Conservation (phyloP, 176 grass and related monocot genomes). For the Phragmites australis region DNA sequence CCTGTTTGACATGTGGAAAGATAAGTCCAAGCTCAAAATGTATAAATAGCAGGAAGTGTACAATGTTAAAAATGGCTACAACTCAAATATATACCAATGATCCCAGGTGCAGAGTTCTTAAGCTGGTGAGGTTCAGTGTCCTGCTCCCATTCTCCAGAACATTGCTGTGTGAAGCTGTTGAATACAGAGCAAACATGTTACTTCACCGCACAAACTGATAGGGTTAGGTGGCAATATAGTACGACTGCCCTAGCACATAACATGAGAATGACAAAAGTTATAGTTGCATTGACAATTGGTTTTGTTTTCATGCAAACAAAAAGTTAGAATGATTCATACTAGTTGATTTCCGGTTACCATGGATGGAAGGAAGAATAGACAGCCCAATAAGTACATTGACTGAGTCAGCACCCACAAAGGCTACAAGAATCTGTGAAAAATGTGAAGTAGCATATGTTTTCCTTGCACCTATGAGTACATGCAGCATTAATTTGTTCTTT, state of each 20-base stretch:
- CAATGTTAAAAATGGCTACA: not conserved
- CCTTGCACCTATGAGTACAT: conserved; percentile 23
- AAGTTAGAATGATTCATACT: not conserved
- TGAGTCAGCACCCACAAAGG: not conserved
- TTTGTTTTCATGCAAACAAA: conserved; percentile 11
- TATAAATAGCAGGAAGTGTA: not conserved
- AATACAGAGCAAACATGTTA: conserved; percentile 18
- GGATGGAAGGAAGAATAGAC: not conserved
- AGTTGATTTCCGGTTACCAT: not conserved
- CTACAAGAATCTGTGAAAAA: not conserved
- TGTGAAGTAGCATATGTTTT: not conserved
- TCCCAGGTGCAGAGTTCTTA: conserved; percentile 46
- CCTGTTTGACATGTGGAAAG: conserved; percentile 42
- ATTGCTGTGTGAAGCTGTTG: conserved; percentile 47
- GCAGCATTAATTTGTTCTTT: not conserved
- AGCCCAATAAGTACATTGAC: not conserved
- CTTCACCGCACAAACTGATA: conserved; percentile 23
- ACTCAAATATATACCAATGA: conserved; percentile 38
- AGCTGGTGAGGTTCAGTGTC: conserved; percentile 16
- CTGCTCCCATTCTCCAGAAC: conserved; percentile 38
- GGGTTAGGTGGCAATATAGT: not conserved
- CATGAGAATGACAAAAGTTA: not conserved
- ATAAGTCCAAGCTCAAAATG: not conserved
- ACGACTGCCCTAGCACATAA: not conserved
- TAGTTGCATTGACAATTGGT: not conserved